Conservation (phyloP, 129 eudicot genomes). For the Logfia minima region DNA sequence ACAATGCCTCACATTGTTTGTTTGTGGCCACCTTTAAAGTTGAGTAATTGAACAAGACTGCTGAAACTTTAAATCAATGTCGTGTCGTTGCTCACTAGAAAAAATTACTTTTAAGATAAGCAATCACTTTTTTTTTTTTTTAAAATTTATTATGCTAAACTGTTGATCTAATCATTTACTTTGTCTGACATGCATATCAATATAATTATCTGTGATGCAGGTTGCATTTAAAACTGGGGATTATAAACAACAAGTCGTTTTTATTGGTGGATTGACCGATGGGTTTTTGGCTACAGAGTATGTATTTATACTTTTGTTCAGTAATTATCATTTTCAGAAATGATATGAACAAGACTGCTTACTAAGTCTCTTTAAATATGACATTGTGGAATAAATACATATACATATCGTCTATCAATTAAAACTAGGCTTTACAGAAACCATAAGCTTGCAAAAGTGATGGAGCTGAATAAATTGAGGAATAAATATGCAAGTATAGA, state of each 20-base stretch:
- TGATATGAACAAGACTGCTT: slow-evolving; percentile 2
- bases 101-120: background rate
- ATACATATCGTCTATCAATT: background rate
- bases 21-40: background rate
- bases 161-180: background rate
- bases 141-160: background rate
- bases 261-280: slow-evolving; percentile 86
- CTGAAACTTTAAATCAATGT: background rate
- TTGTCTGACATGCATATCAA: slow-evolving; percentile 1
- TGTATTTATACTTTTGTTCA: slow-evolving; percentile 26
- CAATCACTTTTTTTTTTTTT: background rate
- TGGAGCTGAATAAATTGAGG: too few relatives aligned
- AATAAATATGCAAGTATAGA: background rate
- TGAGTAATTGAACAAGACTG: background rate
- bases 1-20: background rate
- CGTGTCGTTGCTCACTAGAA: background rate
- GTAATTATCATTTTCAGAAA: background rate
- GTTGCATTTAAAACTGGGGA: slow-evolving; percentile 95
- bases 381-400: background rate
- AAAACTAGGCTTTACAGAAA: background rate
- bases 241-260: slow-evolving; percentile 75
- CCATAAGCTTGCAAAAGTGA: background rate
- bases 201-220: slow-evolving; percentile 41
- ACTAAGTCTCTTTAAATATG: background rate
- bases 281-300: slow-evolving; percentile 98